Conservation (phyloP, 495 filamentous ascomycete species). For the Penicillium egyptiacum region DNA sequence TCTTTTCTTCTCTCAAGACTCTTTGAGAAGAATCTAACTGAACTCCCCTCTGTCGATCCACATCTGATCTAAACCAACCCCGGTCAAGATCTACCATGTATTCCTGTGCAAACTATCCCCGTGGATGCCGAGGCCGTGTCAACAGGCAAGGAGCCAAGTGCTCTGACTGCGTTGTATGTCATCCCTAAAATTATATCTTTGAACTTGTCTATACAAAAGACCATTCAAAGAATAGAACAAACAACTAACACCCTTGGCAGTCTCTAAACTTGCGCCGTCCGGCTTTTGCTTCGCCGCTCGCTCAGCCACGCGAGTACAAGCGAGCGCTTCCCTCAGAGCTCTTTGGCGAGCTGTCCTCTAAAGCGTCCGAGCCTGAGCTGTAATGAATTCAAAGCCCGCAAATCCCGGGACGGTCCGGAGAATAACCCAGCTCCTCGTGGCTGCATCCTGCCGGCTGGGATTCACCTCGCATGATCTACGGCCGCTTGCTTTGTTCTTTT, state of each 20-base stretch:
- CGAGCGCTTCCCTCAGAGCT: constrained; percentile 43
- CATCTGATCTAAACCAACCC: background rate
- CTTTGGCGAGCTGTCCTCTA: constrained; percentile 33
- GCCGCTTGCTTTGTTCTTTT: constrained; percentile 8
- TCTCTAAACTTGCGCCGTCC: constrained; percentile 46
- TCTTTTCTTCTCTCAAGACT: background rate
- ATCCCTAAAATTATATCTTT: background rate
- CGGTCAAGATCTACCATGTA: constrained; percentile 36
- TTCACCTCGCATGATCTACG: constrained; percentile 5
- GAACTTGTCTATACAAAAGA: background rate
- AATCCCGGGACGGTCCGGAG: constrained; percentile 14
- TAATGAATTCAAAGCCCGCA: constrained; percentile 11
- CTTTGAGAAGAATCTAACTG: background rate
- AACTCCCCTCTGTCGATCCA: constrained; percentile 6
- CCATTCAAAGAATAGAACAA: background rate
- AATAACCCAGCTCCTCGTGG: background rate
- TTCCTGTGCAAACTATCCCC: constrained; percentile 53
- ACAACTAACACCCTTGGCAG: constrained; percentile 27
- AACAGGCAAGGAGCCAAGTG: constrained; percentile 47
- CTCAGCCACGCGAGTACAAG: constrained; percentile 46
- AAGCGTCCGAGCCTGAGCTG: constrained; percentile 25
- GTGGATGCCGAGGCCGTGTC: constrained; percentile 51
- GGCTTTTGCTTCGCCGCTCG: constrained; percentile 43
- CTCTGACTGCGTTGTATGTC: constrained; percentile 49
- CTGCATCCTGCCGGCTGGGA: constrained; percentile 31